Base-by-base conservation (phyloP, 106 monocot species). In the Apostasia shenzhenica region DNA sequence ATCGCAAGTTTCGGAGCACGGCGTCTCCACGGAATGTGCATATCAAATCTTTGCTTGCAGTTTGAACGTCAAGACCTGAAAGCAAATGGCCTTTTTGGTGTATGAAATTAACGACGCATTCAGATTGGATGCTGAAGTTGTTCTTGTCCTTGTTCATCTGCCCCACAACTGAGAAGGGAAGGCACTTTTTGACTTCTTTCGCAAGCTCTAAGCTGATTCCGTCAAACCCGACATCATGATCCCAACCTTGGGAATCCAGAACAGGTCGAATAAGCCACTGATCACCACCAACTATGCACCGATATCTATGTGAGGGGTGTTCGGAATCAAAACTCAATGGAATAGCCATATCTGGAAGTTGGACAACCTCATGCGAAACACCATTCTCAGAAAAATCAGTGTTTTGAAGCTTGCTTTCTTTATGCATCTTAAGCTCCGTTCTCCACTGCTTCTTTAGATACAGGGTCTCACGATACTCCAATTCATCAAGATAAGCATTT, bases 161-260 rank as follows among this genome's bases (percentile, higher is more conserved):
- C 45, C 86, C 82, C 5, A 40, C 68, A 44, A 92, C 45, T 37
- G 86, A 85, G n/a, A 79, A 70, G 47, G 72, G 67, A n/a, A 78
- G 40, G n/a, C 79, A 79, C 11, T 48, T 61, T 49, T 79, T 76
- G 8, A 86, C 14, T 46, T 86, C 76, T 48, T 67, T 61, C 6
- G 82, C 80, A 14, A 61, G 68, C 67, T 97, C 95, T 43, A 87
- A 54, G 56, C 75, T 89, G 69, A 97, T 72, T 38, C 92, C 92
- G 79, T 97, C 95, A 43, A 89, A 87, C 1, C 86, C 86, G 53
- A 92, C 57, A 74, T 97, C 95, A 79, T 97, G 95, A 78, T 97
- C 95, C 95, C 95, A 97, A 2, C 95, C 92, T 55, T 89, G 86
- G 1, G 95, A 84, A 61, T 92, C 86, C 63, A 89, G 74, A 64